phyloP scores from a whole-genome alignment of 805 yeast genomes.

The Ogataea paradorogensis region DNA sequence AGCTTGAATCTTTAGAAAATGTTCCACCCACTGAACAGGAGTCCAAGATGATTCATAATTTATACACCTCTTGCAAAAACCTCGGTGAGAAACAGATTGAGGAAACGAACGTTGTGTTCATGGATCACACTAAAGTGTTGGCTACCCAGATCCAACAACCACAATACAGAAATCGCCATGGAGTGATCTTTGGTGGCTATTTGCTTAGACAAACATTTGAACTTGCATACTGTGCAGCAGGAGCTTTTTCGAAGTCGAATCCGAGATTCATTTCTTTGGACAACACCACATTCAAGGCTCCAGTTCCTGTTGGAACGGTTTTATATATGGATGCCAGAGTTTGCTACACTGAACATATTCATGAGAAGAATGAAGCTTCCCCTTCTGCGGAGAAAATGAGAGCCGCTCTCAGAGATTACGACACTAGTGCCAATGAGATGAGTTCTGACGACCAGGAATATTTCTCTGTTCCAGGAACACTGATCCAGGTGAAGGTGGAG shows the following conservation, averaged over 20 bases:
- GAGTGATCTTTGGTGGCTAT: constrained; percentile 95
- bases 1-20: constrained; percentile 53
- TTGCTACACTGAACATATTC: constrained; percentile 81
- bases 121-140: constrained; percentile 67
- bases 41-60: constrained; percentile 66
- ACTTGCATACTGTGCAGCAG: constrained; percentile 89
- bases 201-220: constrained; percentile 90
- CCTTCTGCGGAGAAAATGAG: constrained; percentile 25
- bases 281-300: constrained; percentile 87
- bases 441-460: constrained; percentile 53
- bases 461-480: constrained; percentile 75
- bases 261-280: constrained; percentile 90
- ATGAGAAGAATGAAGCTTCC: constrained; percentile 31
- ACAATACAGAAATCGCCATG: constrained; percentile 91
- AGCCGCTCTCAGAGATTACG: constrained; percentile 43
- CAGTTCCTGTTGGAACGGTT: constrained; percentile 95
- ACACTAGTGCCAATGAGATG: constrained; percentile 55
- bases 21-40: constrained; percentile 80
- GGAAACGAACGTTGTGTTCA: constrained; percentile 55
- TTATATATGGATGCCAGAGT: constrained; percentile 78
- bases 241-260: constrained; percentile 78
- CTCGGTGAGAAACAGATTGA: constrained; percentile 33
- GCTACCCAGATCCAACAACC: constrained; percentile 94
- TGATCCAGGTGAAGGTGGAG: constrained; percentile 86
- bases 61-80: constrained; percentile 59